Conservation (phyloP, 495 filamentous ascomycete species). For the Daldinia caldariorum region DNA sequence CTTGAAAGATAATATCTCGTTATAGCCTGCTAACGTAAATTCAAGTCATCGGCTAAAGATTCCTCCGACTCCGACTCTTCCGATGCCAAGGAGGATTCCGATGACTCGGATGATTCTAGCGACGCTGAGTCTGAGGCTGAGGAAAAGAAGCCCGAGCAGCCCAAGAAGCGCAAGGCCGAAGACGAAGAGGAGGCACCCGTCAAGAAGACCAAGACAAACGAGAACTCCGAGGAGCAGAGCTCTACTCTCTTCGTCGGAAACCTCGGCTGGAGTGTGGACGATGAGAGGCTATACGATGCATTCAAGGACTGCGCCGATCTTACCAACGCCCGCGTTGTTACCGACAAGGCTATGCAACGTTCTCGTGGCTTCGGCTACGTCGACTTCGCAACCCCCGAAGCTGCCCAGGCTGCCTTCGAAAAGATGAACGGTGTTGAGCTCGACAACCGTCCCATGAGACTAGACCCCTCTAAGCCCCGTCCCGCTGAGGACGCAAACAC, state of each 20-base stretch:
- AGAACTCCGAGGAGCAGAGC: conserved; percentile 57
- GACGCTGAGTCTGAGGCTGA: conserved; percentile 58
- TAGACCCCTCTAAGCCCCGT: conserved; percentile 86
- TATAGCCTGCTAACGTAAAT: conserved; percentile 21
- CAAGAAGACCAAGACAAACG: conserved; percentile 89
- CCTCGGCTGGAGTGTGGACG: conserved; percentile 94
- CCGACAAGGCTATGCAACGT: conserved; percentile 80
- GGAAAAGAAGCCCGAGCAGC: conserved; percentile 62
- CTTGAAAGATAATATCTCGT: background rate
- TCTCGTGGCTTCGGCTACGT: conserved; percentile 98
- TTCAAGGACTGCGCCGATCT: conserved; percentile 87
- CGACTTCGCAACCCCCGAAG: conserved; percentile 77
- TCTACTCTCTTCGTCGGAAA: conserved; percentile 88
- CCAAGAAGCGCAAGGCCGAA: conserved; percentile 93
- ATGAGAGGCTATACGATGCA: conserved; percentile 86
- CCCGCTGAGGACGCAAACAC: conserved; percentile 60
- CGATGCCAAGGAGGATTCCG: conserved; percentile 51
- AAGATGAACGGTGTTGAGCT: conserved; percentile 82
- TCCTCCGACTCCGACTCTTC: conserved; percentile 53
- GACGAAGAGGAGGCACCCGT: conserved; percentile 64
- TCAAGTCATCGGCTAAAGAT: conserved; percentile 40
- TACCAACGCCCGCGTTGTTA: conserved; percentile 78
- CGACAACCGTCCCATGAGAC: conserved; percentile 85
- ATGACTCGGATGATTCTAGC: conserved; percentile 54
- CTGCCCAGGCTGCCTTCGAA: conserved; percentile 79